Conservation (phyloP, 768 basidiomycete genomes). For the Auricularia sp. region DNA sequence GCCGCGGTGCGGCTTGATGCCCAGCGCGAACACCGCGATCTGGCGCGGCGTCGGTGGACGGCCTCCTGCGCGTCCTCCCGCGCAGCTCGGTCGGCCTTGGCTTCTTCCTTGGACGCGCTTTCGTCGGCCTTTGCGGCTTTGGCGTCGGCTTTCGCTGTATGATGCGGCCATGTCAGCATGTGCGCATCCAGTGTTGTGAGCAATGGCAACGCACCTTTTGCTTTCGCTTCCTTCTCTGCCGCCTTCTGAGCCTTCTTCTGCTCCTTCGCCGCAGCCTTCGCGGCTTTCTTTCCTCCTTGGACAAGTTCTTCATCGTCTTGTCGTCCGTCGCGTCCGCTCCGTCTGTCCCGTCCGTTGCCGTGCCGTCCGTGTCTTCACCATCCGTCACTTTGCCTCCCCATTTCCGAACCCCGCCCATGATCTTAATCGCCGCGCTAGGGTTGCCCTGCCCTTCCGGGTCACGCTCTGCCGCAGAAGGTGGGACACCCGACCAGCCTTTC, state of each 20-base stretch:
- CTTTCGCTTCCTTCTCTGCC: slow-evolving; percentile 4
- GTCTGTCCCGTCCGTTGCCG: neutral
- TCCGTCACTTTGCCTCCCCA: neutral
- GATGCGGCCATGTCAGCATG: neutral
- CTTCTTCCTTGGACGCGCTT: neutral
- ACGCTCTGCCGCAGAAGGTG: neutral
- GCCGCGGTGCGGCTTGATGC: slow-evolving; percentile 49
- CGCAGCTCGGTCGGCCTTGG: neutral
- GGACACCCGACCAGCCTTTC: neutral
- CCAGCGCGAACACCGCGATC: slow-evolving; percentile 46
- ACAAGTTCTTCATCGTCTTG: neutral
- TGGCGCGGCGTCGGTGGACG: slow-evolving; percentile 30
- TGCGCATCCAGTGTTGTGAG: neutral
- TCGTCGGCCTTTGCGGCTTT: neutral
- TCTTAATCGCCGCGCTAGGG: neutral
- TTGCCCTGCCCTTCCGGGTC: neutral
- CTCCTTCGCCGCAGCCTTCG: neutral
- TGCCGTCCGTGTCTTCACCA: neutral
- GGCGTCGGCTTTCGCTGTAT: neutral
- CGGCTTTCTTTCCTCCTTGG: neutral
- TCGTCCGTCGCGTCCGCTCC: neutral
- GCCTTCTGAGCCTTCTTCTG: neutral
- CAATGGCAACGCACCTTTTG: neutral
- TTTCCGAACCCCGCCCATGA: neutral
- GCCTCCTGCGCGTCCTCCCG: slow-evolving; percentile 1